Evolutionary conservation across 2,329 filamentous ascomycete genomes (phyloP).

Genomic region (Calonectria multiphialidica): DNA sequence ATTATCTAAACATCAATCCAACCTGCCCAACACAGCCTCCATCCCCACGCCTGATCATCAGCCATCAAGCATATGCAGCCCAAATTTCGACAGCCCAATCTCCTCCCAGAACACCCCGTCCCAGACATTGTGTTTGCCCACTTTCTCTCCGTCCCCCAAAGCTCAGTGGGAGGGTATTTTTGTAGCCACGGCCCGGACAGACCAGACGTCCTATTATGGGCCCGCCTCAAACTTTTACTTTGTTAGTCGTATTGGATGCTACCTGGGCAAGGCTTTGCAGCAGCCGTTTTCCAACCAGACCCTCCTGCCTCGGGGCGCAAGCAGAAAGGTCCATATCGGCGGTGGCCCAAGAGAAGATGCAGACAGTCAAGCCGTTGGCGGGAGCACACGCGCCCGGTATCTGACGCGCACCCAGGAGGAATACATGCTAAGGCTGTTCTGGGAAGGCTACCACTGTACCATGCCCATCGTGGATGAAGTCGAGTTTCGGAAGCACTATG

Average conservation of each 20-base stretch:
- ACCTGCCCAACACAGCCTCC: not conserved
- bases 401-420: slow-evolving; percentile 58
- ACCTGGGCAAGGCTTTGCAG: slow-evolving; percentile 48
- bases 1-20: slow-evolving; percentile 19
- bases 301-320: slow-evolving; percentile 30
- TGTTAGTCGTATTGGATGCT: slow-evolving; percentile 54
- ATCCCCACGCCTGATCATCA: slow-evolving; percentile 22
- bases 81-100: slow-evolving; percentile 12
- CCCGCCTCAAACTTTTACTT: slow-evolving; percentile 60
- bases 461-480: slow-evolving; percentile 56
- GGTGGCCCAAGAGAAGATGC: not conserved
- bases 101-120: not conserved
- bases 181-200: slow-evolving; percentile 49
- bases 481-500: slow-evolving; percentile 58
- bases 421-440: slow-evolving; percentile 60
- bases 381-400: not conserved
- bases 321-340: slow-evolving; percentile 16
- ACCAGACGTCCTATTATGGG: slow-evolving; percentile 56
- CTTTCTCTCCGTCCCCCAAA: slow-evolving; percentile 1
- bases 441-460: slow-evolving; percentile 57
- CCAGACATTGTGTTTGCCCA: not conserved
- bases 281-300: slow-evolving; percentile 35
- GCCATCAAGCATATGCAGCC: slow-evolving; percentile 3
- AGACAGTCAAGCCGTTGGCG: not conserved
- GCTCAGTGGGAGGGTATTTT: slow-evolving; percentile 49